Percentiles rank a stretch among this genome's conserved stretches.
Conservation (phyloP, 2,329 filamentous ascomycete genomes). For the Ophiostoma ulmi region DNA sequence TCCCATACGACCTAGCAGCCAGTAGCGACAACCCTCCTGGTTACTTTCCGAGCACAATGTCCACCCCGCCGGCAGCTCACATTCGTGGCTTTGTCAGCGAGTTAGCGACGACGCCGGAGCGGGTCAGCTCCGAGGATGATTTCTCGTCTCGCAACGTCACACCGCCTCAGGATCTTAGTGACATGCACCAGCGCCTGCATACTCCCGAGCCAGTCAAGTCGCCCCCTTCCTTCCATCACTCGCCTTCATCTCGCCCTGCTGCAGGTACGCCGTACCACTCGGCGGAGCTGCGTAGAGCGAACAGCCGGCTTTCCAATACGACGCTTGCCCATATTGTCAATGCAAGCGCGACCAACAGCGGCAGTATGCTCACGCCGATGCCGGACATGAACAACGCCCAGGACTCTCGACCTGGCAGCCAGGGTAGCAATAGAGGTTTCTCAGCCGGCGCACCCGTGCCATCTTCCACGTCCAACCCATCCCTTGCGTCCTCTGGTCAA, state of each 20-base stretch:
- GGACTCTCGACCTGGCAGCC: slow-evolving; percentile 19
- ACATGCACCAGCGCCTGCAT: slow-evolving; percentile 49
- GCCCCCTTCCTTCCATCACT: slow-evolving; percentile 76
- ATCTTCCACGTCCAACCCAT: slow-evolving; percentile 17
- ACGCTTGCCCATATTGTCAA: slow-evolving; percentile 77
- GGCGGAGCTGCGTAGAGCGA: slow-evolving; percentile 72
- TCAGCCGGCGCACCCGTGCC: slow-evolving; percentile 6
- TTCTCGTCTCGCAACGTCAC: slow-evolving; percentile 33
- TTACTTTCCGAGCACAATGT: background rate
- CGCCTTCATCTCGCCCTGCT: slow-evolving; percentile 63
- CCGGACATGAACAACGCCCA: slow-evolving; percentile 8
- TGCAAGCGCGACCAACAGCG: slow-evolving; percentile 47
- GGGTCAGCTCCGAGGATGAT: slow-evolving; percentile 55
- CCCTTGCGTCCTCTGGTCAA: slow-evolving; percentile 28
- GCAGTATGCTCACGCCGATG: background rate
- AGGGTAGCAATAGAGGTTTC: slow-evolving; percentile 2
- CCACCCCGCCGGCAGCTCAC: slow-evolving; percentile 33
- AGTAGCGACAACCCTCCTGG: background rate
- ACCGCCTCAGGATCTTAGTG: slow-evolving; percentile 46
- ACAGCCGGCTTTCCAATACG: slow-evolving; percentile 74
- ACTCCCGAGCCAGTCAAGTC: slow-evolving; percentile 70
- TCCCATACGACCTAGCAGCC: background rate
- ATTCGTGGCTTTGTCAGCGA: slow-evolving; percentile 41
- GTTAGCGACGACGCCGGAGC: slow-evolving; percentile 46
- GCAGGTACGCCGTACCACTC: slow-evolving; percentile 64